A percentile compares a stretch with the other conserved stretches of the same genome.
Conservation (phyloP, 73 alveolate species). For the Paramecium sonneborni region DNA sequence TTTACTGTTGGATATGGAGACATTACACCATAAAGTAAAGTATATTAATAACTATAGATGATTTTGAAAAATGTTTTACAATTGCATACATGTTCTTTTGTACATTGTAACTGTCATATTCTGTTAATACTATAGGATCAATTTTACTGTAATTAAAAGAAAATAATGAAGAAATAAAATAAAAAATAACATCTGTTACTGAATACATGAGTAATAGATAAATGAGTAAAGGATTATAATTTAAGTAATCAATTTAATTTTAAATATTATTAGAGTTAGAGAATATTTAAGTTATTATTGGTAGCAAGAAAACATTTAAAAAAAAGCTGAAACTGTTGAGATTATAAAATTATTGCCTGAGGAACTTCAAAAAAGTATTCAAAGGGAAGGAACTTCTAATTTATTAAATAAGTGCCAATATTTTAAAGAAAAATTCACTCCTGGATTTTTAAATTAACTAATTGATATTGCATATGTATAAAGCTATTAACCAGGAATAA, state of each 20-base stretch:
- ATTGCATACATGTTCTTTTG: constrained; percentile 8
- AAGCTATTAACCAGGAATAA: neutral
- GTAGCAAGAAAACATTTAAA: constrained; percentile 17
- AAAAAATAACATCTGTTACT: constrained; percentile 14
- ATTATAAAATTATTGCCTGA: constrained; percentile 34
- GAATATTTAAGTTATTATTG: constrained; percentile 61
- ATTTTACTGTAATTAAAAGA: constrained; percentile 31
- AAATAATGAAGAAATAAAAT: neutral
- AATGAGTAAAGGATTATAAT: constrained; percentile 12
- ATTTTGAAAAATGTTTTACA: neutral
- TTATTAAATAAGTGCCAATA: constrained; percentile 10
- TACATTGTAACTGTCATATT: constrained; percentile 16
- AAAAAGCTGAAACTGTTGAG: neutral
- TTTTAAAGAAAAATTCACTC: constrained; percentile 22
- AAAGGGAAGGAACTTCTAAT: neutral
- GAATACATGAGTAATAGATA: constrained; percentile 42
- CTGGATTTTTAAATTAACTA: neutral
- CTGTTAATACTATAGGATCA: constrained; percentile 56
- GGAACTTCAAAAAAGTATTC: constrained; percentile 19
- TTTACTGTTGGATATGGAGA: constrained; percentile 54
- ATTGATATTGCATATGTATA: neutral
- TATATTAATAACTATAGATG: neutral
- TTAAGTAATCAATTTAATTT: neutral
- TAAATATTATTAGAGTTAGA: neutral
- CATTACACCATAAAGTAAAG: neutral